Percentiles rank a stretch among this genome's conserved stretches.
phyloP scores from a whole-genome alignment of 176 grass and related monocot species.

The Aegilops speltoides region DNA sequence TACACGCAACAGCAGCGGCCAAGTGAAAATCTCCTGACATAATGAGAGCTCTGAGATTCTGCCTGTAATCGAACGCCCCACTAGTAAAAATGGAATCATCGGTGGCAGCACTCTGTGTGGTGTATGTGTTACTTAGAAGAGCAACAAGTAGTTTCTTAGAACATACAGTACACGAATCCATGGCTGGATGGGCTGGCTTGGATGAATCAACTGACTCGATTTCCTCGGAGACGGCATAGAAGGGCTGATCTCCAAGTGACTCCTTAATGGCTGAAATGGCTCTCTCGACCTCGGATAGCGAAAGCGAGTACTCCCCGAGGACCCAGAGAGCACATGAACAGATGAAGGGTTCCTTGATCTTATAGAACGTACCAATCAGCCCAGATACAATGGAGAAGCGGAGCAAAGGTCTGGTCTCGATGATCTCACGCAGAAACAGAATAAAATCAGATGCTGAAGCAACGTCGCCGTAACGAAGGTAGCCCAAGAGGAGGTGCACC shows the following conservation, averaged over 20 bases:
- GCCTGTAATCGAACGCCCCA: slow-evolving; percentile 26
- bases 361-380: slow-evolving; percentile 48
- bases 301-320: slow-evolving; percentile 66
- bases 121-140: slow-evolving; percentile 53
- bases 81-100: slow-evolving; percentile 28
- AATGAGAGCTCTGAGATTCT: slow-evolving; percentile 59
- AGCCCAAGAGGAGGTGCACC: slow-evolving; percentile 70
- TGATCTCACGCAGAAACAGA: slow-evolving; percentile 66
- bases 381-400: slow-evolving; percentile 69
- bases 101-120: slow-evolving; percentile 53
- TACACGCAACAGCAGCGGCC: slow-evolving; percentile 38
- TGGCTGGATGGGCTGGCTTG: slow-evolving; percentile 26
- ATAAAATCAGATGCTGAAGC: slow-evolving; percentile 52
- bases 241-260: slow-evolving; percentile 50
- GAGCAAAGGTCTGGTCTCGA: slow-evolving; percentile 66
- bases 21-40: slow-evolving; percentile 70
- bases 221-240: slow-evolving; percentile 54
- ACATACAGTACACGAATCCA: slow-evolving; percentile 36
- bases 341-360: slow-evolving; percentile 58
- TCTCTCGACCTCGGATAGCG: slow-evolving; percentile 55
- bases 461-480: slow-evolving; percentile 51
- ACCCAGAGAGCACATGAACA: slow-evolving; percentile 59
- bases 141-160: slow-evolving; percentile 42
- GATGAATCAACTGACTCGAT: slow-evolving; percentile 26
- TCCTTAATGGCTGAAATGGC: slow-evolving; percentile 64